A percentile compares a stretch with the other conserved stretches of the same genome.
Evolutionary conservation across 371 early-diverging fungal species (phyloP).

Genomic region (Chytridium lagenaria): DNA sequence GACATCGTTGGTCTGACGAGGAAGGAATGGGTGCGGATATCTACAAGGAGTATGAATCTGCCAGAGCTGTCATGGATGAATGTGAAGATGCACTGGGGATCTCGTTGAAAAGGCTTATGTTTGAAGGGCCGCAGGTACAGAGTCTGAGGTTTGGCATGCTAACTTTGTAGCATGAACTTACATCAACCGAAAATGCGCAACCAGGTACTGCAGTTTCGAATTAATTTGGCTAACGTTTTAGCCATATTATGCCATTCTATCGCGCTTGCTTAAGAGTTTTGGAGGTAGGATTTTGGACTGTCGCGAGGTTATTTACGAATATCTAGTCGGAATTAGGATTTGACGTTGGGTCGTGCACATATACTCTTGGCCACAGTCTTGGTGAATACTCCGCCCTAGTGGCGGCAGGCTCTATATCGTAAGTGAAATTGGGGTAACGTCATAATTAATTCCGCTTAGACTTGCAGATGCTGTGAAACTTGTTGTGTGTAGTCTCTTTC

Average conservation of each 20-base stretch:
- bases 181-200: constrained; percentile 89
- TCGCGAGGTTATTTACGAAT: background rate
- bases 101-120: constrained; percentile 75
- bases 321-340: constrained; percentile 74
- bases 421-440: constrained; percentile 6
- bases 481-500: constrained; percentile 61
- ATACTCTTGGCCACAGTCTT: constrained; percentile 89
- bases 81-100: constrained; percentile 82
- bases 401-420: constrained; percentile 65
- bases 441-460: constrained; percentile 22
- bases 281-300: constrained; percentile 56
- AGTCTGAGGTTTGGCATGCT: no score
- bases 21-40: constrained; percentile 92
- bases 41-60: constrained; percentile 74
- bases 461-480: constrained; percentile 82
- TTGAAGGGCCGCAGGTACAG: constrained; percentile 77
- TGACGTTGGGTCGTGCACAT: constrained; percentile 73
- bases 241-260: constrained; percentile 91
- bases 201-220: no score
- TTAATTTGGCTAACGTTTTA: no score
- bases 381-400: constrained; percentile 82
- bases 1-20: no score
- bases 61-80: constrained; percentile 85
- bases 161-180: constrained; percentile 66
- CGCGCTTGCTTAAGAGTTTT: constrained; percentile 86